Conservation (phyloP, 345 rosid genomes). For the Gossypium arboreum region DNA sequence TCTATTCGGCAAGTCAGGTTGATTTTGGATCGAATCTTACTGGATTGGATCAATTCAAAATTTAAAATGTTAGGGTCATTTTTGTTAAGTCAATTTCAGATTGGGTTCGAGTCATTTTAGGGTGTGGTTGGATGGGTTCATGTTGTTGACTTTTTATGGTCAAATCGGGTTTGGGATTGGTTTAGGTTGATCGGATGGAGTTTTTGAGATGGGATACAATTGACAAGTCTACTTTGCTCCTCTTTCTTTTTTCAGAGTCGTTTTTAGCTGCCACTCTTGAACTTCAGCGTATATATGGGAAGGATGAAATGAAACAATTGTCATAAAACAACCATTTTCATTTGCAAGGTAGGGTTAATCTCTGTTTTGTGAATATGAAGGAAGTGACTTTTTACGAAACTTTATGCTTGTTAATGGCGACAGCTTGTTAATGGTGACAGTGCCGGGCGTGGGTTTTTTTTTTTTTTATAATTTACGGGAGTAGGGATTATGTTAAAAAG, state of each 20-base stretch:
- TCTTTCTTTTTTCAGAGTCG: constrained; percentile 32
- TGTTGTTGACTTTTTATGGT: too few species aligned
- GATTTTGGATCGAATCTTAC: too few species aligned
- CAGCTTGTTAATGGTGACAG: constrained; percentile 25
- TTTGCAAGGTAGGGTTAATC: constrained; percentile 31
- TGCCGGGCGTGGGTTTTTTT: constrained; percentile 12
- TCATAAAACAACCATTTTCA: constrained; percentile 24
- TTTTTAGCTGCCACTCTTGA: constrained; percentile 54
- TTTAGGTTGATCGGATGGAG: too few species aligned
- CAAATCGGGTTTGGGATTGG: too few species aligned
- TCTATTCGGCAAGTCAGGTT: too few species aligned
- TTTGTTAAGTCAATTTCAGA: too few species aligned
- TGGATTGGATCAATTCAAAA: too few species aligned
- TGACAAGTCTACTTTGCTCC: not conserved
- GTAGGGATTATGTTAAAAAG: constrained; percentile 6
- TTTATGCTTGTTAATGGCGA: constrained; percentile 27
- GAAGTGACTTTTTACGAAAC: constrained; percentile 14
- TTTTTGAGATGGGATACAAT: too few species aligned
- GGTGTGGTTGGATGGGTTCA: too few species aligned
- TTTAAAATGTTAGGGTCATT: too few species aligned
- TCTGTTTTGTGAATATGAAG: constrained; percentile 35
- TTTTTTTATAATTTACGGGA: constrained; percentile 12
- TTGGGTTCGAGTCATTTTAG: too few species aligned
- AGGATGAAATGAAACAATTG: constrained; percentile 36
- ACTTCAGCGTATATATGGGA: constrained; percentile 60